phyloP scores from a whole-genome alignment of 2,329 filamentous ascomycete species.

The Fusarium sp. region DNA sequence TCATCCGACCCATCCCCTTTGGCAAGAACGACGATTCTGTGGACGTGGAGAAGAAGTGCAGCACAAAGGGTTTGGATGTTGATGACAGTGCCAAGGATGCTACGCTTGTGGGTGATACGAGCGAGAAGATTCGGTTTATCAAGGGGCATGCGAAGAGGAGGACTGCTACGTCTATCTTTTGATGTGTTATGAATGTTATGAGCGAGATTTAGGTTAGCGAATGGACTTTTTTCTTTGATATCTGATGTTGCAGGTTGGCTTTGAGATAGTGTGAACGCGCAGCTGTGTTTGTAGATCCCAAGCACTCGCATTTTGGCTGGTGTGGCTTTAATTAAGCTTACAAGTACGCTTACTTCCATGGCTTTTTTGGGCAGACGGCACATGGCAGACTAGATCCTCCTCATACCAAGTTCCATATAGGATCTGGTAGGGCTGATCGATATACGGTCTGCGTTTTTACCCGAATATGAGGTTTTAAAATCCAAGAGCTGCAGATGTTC shows the following conservation, averaged over 20 bases:
- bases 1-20: slow-evolving; percentile 58
- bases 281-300: not conserved
- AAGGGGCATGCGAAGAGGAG: slow-evolving; percentile 46
- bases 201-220: not conserved
- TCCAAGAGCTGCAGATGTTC: no score
- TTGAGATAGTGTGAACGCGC: no score
- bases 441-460: no score
- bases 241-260: not conserved
- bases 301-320: not conserved
- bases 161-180: slow-evolving; percentile 21
- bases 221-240: not conserved
- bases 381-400: no score
- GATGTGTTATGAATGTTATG: not conserved
- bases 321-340: slow-evolving; percentile 8
- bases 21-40: slow-evolving; percentile 43
- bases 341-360: slow-evolving; percentile 1
- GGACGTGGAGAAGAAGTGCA: slow-evolving; percentile 47
- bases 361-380: no score
- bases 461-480: no score
- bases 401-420: no score
- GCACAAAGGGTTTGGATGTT: slow-evolving; percentile 58
- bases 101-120: slow-evolving; percentile 54
- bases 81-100: slow-evolving; percentile 64
- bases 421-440: no score
- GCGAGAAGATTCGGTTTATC: slow-evolving; percentile 56